Evolutionary conservation across 208 protist species (phyloP), one percentile per base, ranked within the genome.

Genomic region (Phytomonas sp.): DNA sequence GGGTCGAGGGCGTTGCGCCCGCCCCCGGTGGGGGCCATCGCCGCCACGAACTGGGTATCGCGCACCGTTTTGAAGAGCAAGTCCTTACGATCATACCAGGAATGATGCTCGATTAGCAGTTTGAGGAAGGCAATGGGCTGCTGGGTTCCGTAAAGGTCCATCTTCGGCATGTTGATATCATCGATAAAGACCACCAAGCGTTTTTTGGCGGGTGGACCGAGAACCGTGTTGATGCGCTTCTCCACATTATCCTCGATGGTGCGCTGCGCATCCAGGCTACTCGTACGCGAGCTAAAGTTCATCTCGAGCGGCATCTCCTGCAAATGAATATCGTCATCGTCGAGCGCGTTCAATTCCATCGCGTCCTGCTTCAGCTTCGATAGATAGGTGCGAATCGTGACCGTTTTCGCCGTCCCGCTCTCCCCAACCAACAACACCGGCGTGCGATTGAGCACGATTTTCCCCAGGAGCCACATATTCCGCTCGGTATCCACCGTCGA

Each of bases 101-200:
- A 98, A 45, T 91, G 83, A 56, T 92, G 76, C 74, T 99, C 98
- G 29, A 99, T 91, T 2, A 99, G 86, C 65, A 99, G 87, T 83
- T 99, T 99, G 30, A 99, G 76, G 56, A 99, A 96, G 26, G 98
- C 98, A 72, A 99, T 99, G 29, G 98, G 98, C 85, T 99, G 98
- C 89, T 99, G 97, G 36, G 98, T 99, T 29, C 97, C 98, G 80
- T 99, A 99, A 2, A 88, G 87, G 82, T 99, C 98, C 63, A 99
- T 95, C 60, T 89, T 88, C 8, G 98, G 98, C 97, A 99, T 99
- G 83, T 99, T 99, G 66, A 99, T 80, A 82, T 99, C 98, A 79
- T 99, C 98, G 31, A 99, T 85, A 84, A 99, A 99, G 8, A 99
- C 87, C 23, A 99, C 80, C 60, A 99, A 86, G 1, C 90, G 88